phyloP scores from a whole-genome alignment of 2,329 filamentous ascomycete species.

The Nemania sp. region DNA sequence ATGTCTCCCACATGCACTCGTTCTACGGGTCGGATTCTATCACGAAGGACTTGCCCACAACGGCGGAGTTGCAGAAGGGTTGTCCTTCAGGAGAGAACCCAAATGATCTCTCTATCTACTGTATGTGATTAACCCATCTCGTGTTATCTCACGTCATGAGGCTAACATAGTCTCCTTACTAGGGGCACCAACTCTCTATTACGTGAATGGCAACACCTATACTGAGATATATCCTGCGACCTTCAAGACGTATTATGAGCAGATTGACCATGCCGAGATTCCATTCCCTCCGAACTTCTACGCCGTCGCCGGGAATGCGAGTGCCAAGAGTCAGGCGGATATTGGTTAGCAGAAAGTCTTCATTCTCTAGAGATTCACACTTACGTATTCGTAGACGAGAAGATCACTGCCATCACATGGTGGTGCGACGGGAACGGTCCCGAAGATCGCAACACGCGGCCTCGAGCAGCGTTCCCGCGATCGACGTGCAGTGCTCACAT shows the following conservation, averaged over 20 bases:
- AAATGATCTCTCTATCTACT: constrained; percentile 49
- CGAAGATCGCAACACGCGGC: constrained; percentile 46
- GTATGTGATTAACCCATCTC: constrained; percentile 25
- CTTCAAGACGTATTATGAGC: constrained; percentile 62
- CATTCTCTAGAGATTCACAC: not conserved
- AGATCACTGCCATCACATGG: constrained; percentile 50
- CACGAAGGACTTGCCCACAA: constrained; percentile 43
- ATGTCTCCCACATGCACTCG: constrained; percentile 44
- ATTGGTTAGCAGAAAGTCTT: constrained; percentile 30
- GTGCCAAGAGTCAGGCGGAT: constrained; percentile 53
- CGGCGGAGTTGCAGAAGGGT: constrained; percentile 48
- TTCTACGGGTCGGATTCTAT: constrained; percentile 45
- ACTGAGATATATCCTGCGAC: constrained; percentile 54
- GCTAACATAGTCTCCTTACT: constrained; percentile 16
- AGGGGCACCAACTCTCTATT: constrained; percentile 59
- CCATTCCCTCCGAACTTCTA: constrained; percentile 58
- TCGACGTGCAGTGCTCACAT: constrained; percentile 57
- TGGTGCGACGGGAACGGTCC: constrained; percentile 54
- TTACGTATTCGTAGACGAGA: constrained; percentile 37
- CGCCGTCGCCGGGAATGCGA: constrained; percentile 57
- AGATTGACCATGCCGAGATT: constrained; percentile 58
- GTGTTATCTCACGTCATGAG: not conserved
- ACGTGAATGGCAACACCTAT: constrained; percentile 54
- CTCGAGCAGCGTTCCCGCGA: constrained; percentile 50
- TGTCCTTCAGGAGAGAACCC: constrained; percentile 49